phyloP scores from a whole-genome alignment of 306 rosid genomes.

The Acmispon strigosus region DNA sequence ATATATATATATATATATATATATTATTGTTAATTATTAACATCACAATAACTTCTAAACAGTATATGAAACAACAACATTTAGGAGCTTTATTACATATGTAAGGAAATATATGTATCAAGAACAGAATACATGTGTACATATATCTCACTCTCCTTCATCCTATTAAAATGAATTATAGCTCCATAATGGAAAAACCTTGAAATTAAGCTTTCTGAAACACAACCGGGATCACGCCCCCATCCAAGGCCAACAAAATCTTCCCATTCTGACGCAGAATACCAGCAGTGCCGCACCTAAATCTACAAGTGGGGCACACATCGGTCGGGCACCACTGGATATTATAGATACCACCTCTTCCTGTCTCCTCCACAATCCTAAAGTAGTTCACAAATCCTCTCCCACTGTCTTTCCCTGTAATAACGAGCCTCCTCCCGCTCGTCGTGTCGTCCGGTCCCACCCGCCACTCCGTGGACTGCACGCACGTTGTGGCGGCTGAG shows the following conservation, averaged over 20 bases:
- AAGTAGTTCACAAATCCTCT: slow-evolving; percentile 22
- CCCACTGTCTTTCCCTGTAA: neutral
- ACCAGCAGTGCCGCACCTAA: slow-evolving; percentile 35
- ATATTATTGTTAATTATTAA: no score
- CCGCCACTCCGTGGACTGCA: slow-evolving; percentile 33
- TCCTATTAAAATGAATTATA: neutral
- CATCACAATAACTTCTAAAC: no score
- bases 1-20: no score
- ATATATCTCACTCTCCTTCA: neutral
- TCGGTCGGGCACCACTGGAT: slow-evolving; percentile 55
- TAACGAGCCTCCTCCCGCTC: slow-evolving; percentile 39
- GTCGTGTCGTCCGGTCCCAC: slow-evolving; percentile 13
- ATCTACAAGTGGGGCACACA: slow-evolving; percentile 38
- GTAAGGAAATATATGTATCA: no score
- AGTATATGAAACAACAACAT: no score
- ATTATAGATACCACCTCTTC: slow-evolving; percentile 2
- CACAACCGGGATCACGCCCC: neutral
- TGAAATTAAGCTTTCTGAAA: neutral
- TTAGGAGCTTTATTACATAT: slow-evolving; percentile 1
- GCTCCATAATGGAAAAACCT: neutral
- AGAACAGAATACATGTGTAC: neutral
- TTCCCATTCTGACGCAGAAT: slow-evolving; percentile 33
- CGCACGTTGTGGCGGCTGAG: slow-evolving; percentile 18
- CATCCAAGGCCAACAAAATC: slow-evolving; percentile 52
- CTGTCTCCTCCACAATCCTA: neutral